Conservation (phyloP, 257 asterid species). For the Solanum medicagineum region DNA sequence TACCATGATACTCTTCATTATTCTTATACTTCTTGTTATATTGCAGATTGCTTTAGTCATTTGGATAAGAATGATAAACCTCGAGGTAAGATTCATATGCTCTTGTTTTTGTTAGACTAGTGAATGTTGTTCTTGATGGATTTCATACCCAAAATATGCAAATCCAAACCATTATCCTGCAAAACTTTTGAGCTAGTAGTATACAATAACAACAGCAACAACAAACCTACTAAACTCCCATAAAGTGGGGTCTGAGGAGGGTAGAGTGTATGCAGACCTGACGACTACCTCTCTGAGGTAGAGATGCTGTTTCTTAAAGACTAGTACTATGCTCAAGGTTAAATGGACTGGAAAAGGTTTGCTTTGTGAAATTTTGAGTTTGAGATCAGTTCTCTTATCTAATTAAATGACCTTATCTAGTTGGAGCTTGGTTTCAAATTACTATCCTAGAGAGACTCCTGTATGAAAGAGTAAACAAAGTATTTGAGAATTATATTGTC, state of each 20-base stretch:
- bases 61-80: constrained; percentile 32
- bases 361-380: not conserved
- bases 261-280: too few species aligned
- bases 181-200: not conserved
- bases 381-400: not conserved
- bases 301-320: too few species aligned
- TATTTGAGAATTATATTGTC: not conserved
- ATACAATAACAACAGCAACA: not conserved
- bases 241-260: too few species aligned
- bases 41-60: constrained; percentile 76
- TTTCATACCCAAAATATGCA: not conserved
- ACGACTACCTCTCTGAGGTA: too few species aligned
- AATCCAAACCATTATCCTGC: not conserved
- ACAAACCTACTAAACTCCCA: too few species aligned
- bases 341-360: not conserved
- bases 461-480: not conserved
- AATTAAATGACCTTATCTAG: not conserved
- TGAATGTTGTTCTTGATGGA: not conserved
- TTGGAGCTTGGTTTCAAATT: not conserved
- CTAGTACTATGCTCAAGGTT: not conserved
- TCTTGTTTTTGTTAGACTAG: not conserved
- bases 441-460: not conserved
- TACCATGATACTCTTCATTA: not conserved
- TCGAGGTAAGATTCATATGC: constrained; percentile 21
- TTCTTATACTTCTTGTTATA: not conserved